A percentile compares a stretch with the other conserved stretches of the same genome.
phyloP scores from a whole-genome alignment of 352 stramenopile genomes.

The Peronospora belbahrii region DNA sequence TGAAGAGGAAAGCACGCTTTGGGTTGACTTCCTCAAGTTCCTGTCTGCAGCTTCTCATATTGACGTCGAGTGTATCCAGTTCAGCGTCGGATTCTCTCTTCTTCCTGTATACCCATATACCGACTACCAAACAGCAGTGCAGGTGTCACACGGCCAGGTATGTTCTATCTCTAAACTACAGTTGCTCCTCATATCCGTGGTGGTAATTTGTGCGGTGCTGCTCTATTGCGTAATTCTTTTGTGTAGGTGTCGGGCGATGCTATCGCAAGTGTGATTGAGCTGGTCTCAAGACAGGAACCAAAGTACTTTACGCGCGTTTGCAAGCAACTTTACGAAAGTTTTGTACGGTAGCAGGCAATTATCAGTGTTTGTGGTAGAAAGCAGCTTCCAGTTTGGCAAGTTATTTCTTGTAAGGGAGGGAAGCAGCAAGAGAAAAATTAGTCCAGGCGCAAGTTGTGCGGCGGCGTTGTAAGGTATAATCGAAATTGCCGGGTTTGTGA shows the following conservation, averaged over 20 bases:
- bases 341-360: constrained; percentile 30
- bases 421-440: not conserved
- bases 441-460: constrained; percentile 7
- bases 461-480: constrained; percentile 37
- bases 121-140: constrained; percentile 33
- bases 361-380: not conserved
- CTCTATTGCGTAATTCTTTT: not conserved
- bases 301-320: constrained; percentile 58
- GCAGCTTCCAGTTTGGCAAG: constrained; percentile 2
- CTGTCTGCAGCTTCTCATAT: constrained; percentile 19
- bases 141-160: constrained; percentile 47
- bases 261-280: constrained; percentile 38
- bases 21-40: constrained; percentile 65
- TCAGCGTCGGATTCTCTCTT: constrained; percentile 51
- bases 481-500: constrained; percentile 23
- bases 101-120: constrained; percentile 45
- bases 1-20: constrained; percentile 35
- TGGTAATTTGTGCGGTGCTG: not conserved
- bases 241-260: constrained; percentile 44
- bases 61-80: constrained; percentile 24
- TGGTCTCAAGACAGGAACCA: constrained; percentile 29
- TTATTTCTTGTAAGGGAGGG: constrained; percentile 33
- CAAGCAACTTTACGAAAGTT: constrained; percentile 35
- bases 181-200: not conserved
- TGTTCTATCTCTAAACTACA: not conserved